These are phyloP conservation scores for Talaromyces sp. DNA, from an alignment of 2,329 filamentous ascomycete species.

Conservation along the genomic window DNA sequence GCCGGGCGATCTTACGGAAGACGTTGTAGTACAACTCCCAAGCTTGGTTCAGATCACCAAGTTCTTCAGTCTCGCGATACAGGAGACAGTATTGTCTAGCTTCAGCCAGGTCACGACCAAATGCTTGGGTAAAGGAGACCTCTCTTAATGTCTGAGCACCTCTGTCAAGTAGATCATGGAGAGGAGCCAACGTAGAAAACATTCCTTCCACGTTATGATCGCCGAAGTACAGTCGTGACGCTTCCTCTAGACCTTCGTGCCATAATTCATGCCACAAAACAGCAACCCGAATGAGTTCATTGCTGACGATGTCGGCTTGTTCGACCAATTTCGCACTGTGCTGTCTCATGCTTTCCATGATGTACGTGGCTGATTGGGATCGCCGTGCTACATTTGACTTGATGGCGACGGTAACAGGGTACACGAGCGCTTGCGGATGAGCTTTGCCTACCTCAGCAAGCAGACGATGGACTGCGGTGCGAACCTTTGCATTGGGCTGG, in stretches of 20 bases:
- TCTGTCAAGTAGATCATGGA: conserved; percentile 86
- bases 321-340: conserved; percentile 91
- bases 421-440: conserved; percentile 94
- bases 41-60: conserved; percentile 92
- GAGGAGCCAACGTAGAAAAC: conserved; percentile 83
- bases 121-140: conserved; percentile 95
- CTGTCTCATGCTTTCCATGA: conserved; percentile 97
- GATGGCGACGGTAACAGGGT: conserved; percentile 95
- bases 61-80: conserved; percentile 81
- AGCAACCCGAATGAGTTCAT: conserved; percentile 93
- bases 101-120: conserved; percentile 90
- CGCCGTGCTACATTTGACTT: conserved; percentile 86
- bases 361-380: conserved; percentile 80
- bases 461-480: conserved; percentile 86
- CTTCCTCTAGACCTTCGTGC: conserved; percentile 97
- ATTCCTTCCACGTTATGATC: conserved; percentile 97
- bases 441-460: conserved; percentile 88
- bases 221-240: conserved; percentile 92
- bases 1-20: conserved; percentile 89
- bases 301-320: conserved; percentile 90
- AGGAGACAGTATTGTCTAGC: conserved; percentile 94
- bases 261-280: conserved; percentile 98
- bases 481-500: conserved; percentile 83
- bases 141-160: conserved; percentile 92
- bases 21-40: conserved; percentile 99